Evolutionary conservation across 164 flowering plant genomes (phyloP).

Genomic region (Annona cherimola): DNA sequence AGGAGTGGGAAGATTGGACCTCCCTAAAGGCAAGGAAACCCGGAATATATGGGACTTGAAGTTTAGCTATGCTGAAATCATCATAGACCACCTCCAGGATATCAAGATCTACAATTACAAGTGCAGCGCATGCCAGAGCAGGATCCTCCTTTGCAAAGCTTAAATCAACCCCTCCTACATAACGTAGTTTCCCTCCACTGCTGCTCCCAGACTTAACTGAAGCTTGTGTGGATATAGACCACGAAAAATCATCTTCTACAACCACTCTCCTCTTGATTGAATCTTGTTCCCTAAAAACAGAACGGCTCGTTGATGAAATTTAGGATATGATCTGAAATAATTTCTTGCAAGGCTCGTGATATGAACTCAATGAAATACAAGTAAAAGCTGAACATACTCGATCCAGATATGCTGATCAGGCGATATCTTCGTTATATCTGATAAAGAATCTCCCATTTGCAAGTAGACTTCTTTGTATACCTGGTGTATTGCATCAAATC

Average conservation of each 20-base stretch:
- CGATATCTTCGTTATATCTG: not conserved
- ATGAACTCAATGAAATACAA: not conserved
- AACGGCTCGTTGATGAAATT: not conserved
- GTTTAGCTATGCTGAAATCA: constrained; percentile 46
- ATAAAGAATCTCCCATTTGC: not conserved
- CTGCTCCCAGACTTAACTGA: constrained; percentile 3
- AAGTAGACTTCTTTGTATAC: not conserved
- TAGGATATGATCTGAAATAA: not conserved
- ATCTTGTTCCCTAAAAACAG: constrained; percentile 44
- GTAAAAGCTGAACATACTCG: constrained; percentile 12
- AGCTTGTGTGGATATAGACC: constrained; percentile 31
- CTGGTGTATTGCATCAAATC: not conserved
- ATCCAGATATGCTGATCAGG: constrained; percentile 15
- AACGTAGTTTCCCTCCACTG: constrained; percentile 29
- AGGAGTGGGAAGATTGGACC: constrained; percentile 26
- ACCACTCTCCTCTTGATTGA: constrained; percentile 41
- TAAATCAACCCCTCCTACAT: constrained; percentile 87
- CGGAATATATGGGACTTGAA: constrained; percentile 66
- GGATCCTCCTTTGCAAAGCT: constrained; percentile 74
- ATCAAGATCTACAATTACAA: constrained; percentile 59
- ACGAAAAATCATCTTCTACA: constrained; percentile 52
- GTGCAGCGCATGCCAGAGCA: constrained; percentile 60
- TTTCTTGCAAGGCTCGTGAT: too few relatives aligned
- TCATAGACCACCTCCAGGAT: constrained; percentile 52
- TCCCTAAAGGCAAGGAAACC: constrained; percentile 95